Conservation (phyloP, 768 basidiomycete genomes). For the Gautieria morchelliformis region DNA sequence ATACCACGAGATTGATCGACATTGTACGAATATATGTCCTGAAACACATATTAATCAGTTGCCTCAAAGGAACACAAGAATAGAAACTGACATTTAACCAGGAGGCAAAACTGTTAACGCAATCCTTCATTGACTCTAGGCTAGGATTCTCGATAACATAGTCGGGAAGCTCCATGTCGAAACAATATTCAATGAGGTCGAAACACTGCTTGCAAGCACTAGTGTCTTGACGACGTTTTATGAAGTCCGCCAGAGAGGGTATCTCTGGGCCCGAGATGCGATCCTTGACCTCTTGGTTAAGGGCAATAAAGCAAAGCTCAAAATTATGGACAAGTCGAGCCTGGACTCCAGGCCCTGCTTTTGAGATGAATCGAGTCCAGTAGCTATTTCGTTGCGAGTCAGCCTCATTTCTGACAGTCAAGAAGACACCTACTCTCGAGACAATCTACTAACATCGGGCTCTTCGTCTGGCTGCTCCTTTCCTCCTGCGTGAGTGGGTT, state of each 20-base stretch:
- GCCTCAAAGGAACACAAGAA: constrained; percentile 19
- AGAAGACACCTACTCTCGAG: constrained; percentile 23
- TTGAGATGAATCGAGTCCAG: constrained; percentile 25
- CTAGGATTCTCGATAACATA: constrained; percentile 11
- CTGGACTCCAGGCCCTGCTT: neutral
- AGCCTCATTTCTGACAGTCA: neutral
- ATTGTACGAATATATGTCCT: constrained; percentile 39
- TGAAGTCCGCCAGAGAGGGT: constrained; percentile 21
- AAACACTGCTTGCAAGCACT: constrained; percentile 11
- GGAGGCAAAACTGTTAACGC: constrained; percentile 8
- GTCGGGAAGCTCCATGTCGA: constrained; percentile 11
- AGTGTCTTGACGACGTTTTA: constrained; percentile 1
- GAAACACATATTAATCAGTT: constrained; percentile 43
- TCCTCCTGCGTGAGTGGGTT: constrained; percentile 10
- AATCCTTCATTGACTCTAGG: constrained; percentile 5
- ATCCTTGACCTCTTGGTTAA: neutral
- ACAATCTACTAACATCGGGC: constrained; percentile 20
- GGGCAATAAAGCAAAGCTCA: neutral
- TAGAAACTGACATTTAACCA: constrained; percentile 10
- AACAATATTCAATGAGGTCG: constrained; percentile 13
- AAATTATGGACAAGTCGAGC: neutral
- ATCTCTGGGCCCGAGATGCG: constrained; percentile 24
- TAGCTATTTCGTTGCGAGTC: constrained; percentile 17
- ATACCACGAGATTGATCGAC: constrained; percentile 57
- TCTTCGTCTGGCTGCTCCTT: constrained; percentile 20